Evolutionary conservation across 164 flowering plant genomes (phyloP).

Genomic region (Vitis vinifera): ASM3070453v1 NC_081810.1:7442501-7443000

Average conservation of each 20-base stretch:
- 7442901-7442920: conserved; percentile 26
- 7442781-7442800: background rate
- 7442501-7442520: too few relatives aligned
- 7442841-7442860: conserved; percentile 6
- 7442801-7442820: background rate
- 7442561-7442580: too few relatives aligned
- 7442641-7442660: background rate
- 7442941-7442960: conserved; percentile 11
- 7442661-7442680: background rate
- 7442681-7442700: background rate
- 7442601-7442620: background rate
- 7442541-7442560: background rate
- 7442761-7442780: background rate
- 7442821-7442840: background rate
- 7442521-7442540: background rate
- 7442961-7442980: conserved; percentile 19
- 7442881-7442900: conserved; percentile 33
- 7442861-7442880: background rate
- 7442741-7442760: too few relatives aligned
- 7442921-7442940: conserved; percentile 29
- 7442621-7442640: background rate
- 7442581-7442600: background rate
- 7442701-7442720: too few relatives aligned
- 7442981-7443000: conserved; percentile 49
- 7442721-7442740: too few relatives aligned